Base-by-base conservation (phyloP, 352 stramenopile genomes). In the Pythium aristosporum region DNA sequence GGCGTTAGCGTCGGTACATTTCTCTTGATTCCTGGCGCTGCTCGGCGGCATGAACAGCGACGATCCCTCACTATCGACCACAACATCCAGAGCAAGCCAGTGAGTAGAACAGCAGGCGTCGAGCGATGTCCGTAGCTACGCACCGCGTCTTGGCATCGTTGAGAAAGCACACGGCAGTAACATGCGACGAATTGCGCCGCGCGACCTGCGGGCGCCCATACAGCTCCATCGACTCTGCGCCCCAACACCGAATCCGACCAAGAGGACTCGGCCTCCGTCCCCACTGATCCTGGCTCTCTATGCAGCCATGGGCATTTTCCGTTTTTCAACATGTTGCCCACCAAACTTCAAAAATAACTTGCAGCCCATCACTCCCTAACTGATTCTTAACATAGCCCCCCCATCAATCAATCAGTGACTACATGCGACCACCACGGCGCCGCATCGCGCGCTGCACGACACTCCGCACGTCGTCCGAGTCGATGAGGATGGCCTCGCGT, bases 91-190 rank as follows among this genome's bases (percentile, higher is more conserved):
- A 32, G 6, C 9, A 6, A 15, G 12, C 11, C 23, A 39, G 25
- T 21, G 20, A 16, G 4, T 2, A 39, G 25, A 6, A 10, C 8
- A 11, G 11, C 8, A 39, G 11, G 11, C 34, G 8, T 39, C 34
- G 34, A 15, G 34, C n/a, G 8, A 2, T 39, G 3, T 10, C 8
- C 8, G 1, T 8, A 39, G 1, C 1, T 39, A 10, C 56, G 21
- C 16, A 57, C 63, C 56, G n/a, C 11, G 55, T 13, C 43, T 57
- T 61, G 21, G 63, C 39, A 30, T 70, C 63, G n/a, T 70, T 70
- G 8, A 70, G 57, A 42, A 65, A 64, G 39, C 42, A 41, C 42
- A 70, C 57, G 25, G 53, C 50, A 20, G 63, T 30, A 5, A 30
- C 3, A 30, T 30, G 56, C 25, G 42, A 52, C 49, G 63, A 65